These are phyloP conservation scores for Phoma sp. DNA, from an alignment of 2,329 filamentous ascomycete species.

Conservation along the genomic window DNA sequence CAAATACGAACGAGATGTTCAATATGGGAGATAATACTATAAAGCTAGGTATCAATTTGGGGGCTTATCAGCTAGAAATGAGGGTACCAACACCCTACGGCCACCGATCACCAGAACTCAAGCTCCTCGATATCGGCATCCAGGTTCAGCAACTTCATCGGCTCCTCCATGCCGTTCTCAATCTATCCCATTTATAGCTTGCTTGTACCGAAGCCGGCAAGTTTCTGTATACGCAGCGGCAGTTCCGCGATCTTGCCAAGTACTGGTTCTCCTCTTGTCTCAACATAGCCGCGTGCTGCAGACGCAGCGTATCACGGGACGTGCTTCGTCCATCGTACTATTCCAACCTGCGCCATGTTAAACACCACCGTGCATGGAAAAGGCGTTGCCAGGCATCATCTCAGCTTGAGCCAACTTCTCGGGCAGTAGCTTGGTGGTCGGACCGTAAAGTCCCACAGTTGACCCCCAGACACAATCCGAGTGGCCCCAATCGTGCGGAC, in stretches of 20 bases:
- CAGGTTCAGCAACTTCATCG: slow-evolving; percentile 20
- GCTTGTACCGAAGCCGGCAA: slow-evolving; percentile 29
- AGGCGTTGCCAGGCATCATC: slow-evolving; percentile 46
- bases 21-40: too few relatives aligned
- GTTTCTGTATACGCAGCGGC: slow-evolving; percentile 18
- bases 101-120: background rate
- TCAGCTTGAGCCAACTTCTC: slow-evolving; percentile 34
- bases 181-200: slow-evolving; percentile 30
- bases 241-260: slow-evolving; percentile 36
- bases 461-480: slow-evolving; percentile 48
- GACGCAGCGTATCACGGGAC: slow-evolving; percentile 46
- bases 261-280: slow-evolving; percentile 53
- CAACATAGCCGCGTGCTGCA: slow-evolving; percentile 43
- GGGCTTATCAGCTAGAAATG: background rate
- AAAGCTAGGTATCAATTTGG: background rate
- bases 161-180: slow-evolving; percentile 20
- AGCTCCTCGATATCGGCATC: background rate
- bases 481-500: slow-evolving; percentile 46
- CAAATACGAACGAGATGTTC: too few relatives aligned
- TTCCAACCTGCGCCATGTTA: slow-evolving; percentile 49
- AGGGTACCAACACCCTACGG: too few relatives aligned
- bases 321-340: slow-evolving; percentile 40
- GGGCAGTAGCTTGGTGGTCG: slow-evolving; percentile 25
- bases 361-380: slow-evolving; percentile 47
- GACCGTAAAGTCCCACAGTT: slow-evolving; percentile 41